Evolutionary conservation across 2,329 filamentous ascomycete species (phyloP).

Genomic region (Uncinocarpus reesii): DNA sequence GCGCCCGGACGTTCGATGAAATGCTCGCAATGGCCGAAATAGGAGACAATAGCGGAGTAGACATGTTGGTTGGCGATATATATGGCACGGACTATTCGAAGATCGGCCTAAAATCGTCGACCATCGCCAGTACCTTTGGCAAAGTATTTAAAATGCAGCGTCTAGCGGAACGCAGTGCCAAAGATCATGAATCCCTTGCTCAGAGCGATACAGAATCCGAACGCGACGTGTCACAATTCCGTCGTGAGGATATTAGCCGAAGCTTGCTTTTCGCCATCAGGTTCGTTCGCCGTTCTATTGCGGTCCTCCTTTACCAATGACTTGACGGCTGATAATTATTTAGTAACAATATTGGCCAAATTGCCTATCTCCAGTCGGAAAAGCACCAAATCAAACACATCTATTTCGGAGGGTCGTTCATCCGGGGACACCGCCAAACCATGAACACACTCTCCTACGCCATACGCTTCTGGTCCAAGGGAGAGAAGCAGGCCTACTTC

Average conservation of each 20-base stretch:
- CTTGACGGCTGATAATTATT: constrained; percentile 21
- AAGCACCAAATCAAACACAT: constrained; percentile 86
- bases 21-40: constrained; percentile 87
- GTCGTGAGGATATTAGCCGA: constrained; percentile 73
- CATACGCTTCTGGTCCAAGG: constrained; percentile 95
- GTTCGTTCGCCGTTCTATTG: constrained; percentile 26
- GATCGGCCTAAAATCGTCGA: constrained; percentile 89
- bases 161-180: constrained; percentile 66
- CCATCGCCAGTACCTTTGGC: constrained; percentile 91
- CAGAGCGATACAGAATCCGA: constrained; percentile 42
- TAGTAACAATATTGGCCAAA: constrained; percentile 96
- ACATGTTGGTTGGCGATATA: constrained; percentile 96
- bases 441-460: constrained; percentile 97
- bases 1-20: constrained; percentile 91
- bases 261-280: constrained; percentile 86
- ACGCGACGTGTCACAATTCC: constrained; percentile 47
- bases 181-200: constrained; percentile 54
- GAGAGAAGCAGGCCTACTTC: constrained; percentile 90
- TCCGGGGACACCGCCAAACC: constrained; percentile 88
- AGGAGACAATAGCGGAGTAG: constrained; percentile 85
- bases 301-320: neutral
- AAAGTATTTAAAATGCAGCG: constrained; percentile 93
- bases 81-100: constrained; percentile 94
- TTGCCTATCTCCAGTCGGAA: constrained; percentile 92
- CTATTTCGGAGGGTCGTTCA: constrained; percentile 96